A percentile compares a stretch with the other conserved stretches of the same genome.
Conservation (phyloP, 257 asterid species). For the Solanum chaucha region DNA sequence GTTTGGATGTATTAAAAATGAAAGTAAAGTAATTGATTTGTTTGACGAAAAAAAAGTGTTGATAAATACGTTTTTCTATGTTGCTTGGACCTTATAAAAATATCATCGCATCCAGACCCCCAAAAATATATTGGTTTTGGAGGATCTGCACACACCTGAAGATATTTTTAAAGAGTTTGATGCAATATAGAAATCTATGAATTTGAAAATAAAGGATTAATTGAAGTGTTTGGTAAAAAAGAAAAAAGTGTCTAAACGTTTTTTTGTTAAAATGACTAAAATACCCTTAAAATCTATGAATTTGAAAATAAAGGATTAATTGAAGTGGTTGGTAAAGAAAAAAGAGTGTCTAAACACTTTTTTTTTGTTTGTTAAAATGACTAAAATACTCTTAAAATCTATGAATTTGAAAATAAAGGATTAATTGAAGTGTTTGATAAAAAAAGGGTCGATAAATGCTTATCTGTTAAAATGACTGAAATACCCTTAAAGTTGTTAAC, state of each 20-base stretch:
- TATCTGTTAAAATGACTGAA: background rate
- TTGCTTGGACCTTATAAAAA: background rate
- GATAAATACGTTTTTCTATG: background rate
- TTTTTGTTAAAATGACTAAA: background rate
- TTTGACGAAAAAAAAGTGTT: background rate
- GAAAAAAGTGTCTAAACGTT: background rate
- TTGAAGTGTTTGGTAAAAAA: too few species aligned
- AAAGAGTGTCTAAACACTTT: too few species aligned
- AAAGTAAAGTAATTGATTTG: background rate
- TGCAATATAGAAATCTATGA: background rate
- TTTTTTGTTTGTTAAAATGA: background rate
- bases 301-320: background rate
- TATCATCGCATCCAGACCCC: background rate
- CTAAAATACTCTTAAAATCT: background rate
- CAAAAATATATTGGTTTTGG: background rate
- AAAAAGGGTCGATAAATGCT: background rate
- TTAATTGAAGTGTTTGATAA: background rate
- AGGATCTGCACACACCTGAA: background rate
- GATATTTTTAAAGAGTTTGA: background rate
- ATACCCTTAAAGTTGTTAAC: background rate
- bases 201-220: background rate
- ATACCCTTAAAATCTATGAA: background rate
- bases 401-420: background rate
- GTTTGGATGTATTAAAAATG: background rate
- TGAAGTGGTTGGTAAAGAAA: background rate